Conservation (phyloP, 179 eudicot genomes). For the Corrigiola litoralis region DNA sequence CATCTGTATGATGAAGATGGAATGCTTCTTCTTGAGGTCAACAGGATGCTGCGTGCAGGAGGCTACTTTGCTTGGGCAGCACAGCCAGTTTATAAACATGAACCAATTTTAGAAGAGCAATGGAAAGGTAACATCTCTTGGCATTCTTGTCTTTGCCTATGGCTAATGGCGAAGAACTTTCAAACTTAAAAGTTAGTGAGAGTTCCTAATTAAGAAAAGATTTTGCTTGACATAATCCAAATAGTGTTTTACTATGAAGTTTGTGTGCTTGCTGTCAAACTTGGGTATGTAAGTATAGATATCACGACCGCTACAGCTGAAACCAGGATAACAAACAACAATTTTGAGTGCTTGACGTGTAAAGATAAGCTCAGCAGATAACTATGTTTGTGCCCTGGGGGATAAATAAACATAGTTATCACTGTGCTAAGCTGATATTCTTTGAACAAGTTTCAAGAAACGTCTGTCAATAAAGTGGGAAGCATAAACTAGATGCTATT, state of each 20-base stretch:
- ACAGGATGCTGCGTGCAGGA: constrained; percentile 88
- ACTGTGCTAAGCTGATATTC: too few species aligned
- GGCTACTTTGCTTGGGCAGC: constrained; percentile 99
- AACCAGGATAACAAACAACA: too few species aligned
- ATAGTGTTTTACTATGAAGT: neutral
- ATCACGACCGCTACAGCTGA: too few species aligned
- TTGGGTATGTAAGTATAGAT: too few species aligned
- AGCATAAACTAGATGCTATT: too few species aligned
- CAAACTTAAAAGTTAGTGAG: neutral
- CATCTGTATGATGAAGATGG: constrained; percentile 57
- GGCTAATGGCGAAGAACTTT: too few species aligned
- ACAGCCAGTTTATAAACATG: constrained; percentile 97
- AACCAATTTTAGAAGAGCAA: constrained; percentile 67
- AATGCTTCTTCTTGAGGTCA: constrained; percentile 90
- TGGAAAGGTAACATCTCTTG: constrained; percentile 64
- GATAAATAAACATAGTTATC: too few species aligned
- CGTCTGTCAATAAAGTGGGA: too few species aligned
- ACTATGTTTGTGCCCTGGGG: too few species aligned
- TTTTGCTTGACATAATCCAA: neutral
- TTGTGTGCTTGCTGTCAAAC: neutral
- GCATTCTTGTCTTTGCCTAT: neutral
- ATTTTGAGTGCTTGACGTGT: too few species aligned
- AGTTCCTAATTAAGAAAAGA: neutral
- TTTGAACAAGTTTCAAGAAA: too few species aligned
- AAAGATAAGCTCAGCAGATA: too few species aligned